phyloP scores from a whole-genome alignment of 2,329 filamentous ascomycete genomes.

The Dactylonectria macrodidyma region DNA sequence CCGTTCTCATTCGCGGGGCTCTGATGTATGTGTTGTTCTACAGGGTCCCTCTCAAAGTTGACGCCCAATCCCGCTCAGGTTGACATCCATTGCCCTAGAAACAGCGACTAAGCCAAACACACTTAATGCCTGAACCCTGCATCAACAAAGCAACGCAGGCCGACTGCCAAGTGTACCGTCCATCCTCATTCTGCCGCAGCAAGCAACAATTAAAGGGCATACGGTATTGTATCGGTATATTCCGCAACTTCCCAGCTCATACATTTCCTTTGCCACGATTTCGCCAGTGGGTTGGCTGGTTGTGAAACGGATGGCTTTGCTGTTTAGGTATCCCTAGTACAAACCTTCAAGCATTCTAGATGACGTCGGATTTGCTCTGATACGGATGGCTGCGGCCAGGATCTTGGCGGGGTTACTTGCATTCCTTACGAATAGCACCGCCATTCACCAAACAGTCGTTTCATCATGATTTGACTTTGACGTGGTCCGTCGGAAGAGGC shows the following conservation, averaged over 20 bases:
- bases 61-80: constrained; percentile 44
- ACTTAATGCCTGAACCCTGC: constrained; percentile 17
- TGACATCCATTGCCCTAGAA: constrained; percentile 48
- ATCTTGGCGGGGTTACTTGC: constrained; percentile 6
- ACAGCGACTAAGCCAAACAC: constrained; percentile 39
- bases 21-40: constrained; percentile 42
- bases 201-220: background rate
- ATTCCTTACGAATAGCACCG: constrained; percentile 1
- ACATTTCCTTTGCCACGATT: background rate
- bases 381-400: background rate
- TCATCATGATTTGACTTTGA: constrained; percentile 17
- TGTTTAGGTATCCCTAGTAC: background rate
- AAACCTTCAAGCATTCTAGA: background rate
- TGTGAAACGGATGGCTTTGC: background rate
- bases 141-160: constrained; percentile 3
- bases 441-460: constrained; percentile 2
- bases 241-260: background rate
- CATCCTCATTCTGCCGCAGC: background rate
- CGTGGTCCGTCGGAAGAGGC: constrained; percentile 8
- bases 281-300: background rate
- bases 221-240: no score
- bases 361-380: constrained; percentile 5
- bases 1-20: constrained; percentile 4
- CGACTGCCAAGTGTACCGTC: background rate
- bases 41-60: constrained; percentile 35